Evolutionary conservation across 441 rosid genomes (phyloP).

Genomic region (Bruguiera hainesii): DNA sequence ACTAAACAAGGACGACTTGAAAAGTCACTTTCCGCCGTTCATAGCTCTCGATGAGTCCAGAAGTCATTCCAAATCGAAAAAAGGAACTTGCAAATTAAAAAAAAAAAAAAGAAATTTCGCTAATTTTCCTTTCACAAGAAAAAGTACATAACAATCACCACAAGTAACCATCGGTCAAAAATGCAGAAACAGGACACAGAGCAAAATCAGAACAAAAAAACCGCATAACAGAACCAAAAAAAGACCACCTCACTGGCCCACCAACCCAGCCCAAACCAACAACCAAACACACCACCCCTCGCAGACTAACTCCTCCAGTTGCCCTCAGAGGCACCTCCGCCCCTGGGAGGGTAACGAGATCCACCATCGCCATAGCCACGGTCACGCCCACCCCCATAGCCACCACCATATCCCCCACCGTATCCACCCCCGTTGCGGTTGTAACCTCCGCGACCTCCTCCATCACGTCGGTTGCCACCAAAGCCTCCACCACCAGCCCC

Average conservation of each 20-base stretch:
- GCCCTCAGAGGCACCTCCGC: slow-evolving; percentile 53
- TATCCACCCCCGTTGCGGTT: slow-evolving; percentile 24
- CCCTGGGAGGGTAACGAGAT: slow-evolving; percentile 47
- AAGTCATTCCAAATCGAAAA: too few species aligned
- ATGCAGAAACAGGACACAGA: too few species aligned
- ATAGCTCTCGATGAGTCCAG: too few species aligned
- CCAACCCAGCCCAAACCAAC: not conserved
- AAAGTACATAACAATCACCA: too few species aligned
- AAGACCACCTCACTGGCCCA: not conserved
- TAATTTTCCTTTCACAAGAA: too few species aligned
- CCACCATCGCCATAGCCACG: slow-evolving; percentile 38
- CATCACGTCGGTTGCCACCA: not conserved
- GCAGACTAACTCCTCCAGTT: slow-evolving; percentile 48
- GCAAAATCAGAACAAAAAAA: too few species aligned
- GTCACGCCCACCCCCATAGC: slow-evolving; percentile 26
- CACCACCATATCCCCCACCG: slow-evolving; percentile 19
- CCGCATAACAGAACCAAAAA: not conserved
- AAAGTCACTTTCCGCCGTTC: too few species aligned
- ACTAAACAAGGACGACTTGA: too few species aligned
- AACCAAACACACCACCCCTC: not conserved
- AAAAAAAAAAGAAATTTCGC: too few species aligned
- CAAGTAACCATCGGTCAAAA: too few species aligned
- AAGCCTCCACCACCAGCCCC: slow-evolving; percentile 16
- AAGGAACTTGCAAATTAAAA: too few species aligned
- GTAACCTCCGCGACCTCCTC: slow-evolving; percentile 13